These are phyloP conservation scores for Purshia tridentata DNA, from an alignment of 306 rosid genomes.

Conservation along the genomic window DNA sequence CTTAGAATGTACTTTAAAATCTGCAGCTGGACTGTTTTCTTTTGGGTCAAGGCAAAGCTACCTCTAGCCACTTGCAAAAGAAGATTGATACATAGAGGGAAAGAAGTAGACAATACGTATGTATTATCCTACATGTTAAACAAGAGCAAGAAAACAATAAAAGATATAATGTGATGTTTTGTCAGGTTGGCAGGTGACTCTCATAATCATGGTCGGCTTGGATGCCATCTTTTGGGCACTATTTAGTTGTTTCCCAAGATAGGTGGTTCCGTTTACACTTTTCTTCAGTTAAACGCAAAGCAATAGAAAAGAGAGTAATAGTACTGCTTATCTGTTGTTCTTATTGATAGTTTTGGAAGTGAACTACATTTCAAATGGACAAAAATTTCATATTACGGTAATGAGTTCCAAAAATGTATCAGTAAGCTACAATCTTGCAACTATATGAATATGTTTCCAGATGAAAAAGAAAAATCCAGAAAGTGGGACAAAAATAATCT, in stretches of 20 bases:
- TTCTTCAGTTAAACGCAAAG: neutral
- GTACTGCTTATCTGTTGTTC: neutral
- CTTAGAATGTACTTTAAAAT: neutral
- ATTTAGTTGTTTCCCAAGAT: neutral
- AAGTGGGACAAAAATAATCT: neutral
- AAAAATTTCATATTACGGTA: neutral
- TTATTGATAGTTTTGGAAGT: neutral
- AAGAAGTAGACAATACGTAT: neutral
- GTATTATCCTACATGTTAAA: neutral
- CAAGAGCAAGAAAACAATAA: neutral
- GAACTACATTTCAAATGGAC: neutral
- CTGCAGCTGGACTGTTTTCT: neutral
- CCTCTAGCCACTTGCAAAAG: neutral
- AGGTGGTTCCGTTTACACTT: neutral
- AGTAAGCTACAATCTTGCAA: neutral
- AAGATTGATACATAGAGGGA: neutral
- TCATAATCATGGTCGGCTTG: no score
- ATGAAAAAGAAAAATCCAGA: neutral
- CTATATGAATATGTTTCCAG: conserved; percentile 2
- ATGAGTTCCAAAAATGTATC: conserved; percentile 3
- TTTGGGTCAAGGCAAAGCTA: conserved; percentile 5
- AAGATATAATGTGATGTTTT: neutral
- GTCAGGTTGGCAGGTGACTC: no score
- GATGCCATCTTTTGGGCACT: no score
- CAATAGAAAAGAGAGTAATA: neutral